Percentiles rank a stretch among this genome's conserved stretches.
These are phyloP conservation scores for Casuarina equisetifolia DNA, from an alignment of 306 rosid species.

Conservation along the genomic window DNA sequence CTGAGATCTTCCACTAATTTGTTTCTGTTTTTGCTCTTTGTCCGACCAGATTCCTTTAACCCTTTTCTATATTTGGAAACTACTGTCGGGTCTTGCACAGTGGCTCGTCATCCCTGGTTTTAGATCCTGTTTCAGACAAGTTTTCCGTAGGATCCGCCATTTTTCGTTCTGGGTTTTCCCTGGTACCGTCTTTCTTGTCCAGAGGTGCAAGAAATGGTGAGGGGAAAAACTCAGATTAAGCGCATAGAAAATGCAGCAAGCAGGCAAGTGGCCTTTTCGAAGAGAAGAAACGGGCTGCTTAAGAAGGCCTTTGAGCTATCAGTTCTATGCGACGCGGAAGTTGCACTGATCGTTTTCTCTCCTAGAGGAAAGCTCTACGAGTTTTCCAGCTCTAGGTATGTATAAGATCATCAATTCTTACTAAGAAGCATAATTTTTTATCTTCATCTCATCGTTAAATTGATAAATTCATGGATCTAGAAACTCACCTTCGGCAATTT, in stretches of 20 bases:
- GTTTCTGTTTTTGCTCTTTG: not conserved
- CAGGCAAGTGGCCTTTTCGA: constrained; percentile 89
- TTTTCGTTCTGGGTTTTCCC: constrained; percentile 6
- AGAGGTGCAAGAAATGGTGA: constrained; percentile 53
- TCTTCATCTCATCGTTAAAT: not conserved
- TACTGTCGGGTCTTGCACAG: not conserved
- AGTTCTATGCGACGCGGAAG: constrained; percentile 95
- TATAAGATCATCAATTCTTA: not conserved
- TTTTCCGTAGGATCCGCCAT: constrained; percentile 8
- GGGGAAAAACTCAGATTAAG: constrained; percentile 95
- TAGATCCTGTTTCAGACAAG: constrained; percentile 15
- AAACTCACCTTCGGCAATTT: not conserved
- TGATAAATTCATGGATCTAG: constrained; percentile 4
- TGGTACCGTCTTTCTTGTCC: not conserved
- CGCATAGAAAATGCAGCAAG: constrained; percentile 83
- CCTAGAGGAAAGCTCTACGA: constrained; percentile 88
- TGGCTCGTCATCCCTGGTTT: not conserved
- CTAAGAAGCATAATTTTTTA: not conserved
- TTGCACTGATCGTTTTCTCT: constrained; percentile 83
- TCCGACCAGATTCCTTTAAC: not conserved
- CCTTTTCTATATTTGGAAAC: constrained; percentile 35
- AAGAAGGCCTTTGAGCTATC: constrained; percentile 94
- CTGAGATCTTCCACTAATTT: constrained; percentile 22
- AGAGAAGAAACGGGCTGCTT: constrained; percentile 81
- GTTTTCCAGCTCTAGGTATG: constrained; percentile 78